phyloP scores from a whole-genome alignment of 2,329 filamentous ascomycete genomes.

The Mycosphaerella arachidis region DNA sequence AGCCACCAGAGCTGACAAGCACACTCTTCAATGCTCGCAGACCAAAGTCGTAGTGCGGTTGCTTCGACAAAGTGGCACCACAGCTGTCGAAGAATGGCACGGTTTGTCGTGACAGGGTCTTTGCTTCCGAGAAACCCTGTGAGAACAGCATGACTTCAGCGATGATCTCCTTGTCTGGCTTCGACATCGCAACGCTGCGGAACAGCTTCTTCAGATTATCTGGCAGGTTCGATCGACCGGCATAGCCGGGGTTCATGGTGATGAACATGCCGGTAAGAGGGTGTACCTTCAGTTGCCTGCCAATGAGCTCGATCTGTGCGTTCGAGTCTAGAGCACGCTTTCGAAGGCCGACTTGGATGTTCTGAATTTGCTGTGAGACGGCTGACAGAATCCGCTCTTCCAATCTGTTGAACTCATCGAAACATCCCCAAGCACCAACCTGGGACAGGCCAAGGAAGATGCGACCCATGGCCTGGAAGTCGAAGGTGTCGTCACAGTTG shows the following conservation, averaged over 20 bases:
- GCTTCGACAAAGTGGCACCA: conserved; percentile 74
- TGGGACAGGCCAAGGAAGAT: conserved; percentile 99
- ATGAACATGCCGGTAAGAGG: conserved; percentile 97
- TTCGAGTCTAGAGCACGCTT: conserved; percentile 76
- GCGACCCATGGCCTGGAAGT: conserved; percentile 98
- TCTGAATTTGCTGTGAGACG: conserved; percentile 98
- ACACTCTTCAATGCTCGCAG: conserved; percentile 97
- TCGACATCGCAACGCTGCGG: conserved; percentile 98
- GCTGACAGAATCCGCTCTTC: conserved; percentile 97
- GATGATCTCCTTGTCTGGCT: conserved; percentile 98
- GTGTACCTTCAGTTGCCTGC: conserved; percentile 84
- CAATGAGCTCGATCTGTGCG: conserved; percentile 88
- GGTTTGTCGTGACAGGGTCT: conserved; percentile 86
- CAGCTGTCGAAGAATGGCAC: conserved; percentile 98
- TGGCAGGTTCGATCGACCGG: conserved; percentile 92
- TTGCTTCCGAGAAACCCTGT: conserved; percentile 96
- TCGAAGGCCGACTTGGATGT: conserved; percentile 93
- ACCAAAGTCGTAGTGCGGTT: conserved; percentile 98
- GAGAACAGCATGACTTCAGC: conserved; percentile 99
- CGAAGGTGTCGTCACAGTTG: conserved; percentile 98
- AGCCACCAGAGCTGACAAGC: conserved; percentile 89
- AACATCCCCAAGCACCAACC: conserved; percentile 98
- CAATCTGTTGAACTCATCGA: conserved; percentile 98
- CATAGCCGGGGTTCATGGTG: conserved; percentile 99
- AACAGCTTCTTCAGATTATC: conserved; percentile 99